Evolutionary conservation across 2,329 filamentous ascomycete species (phyloP).

Genomic region (Epicoccum nigrum): DNA sequence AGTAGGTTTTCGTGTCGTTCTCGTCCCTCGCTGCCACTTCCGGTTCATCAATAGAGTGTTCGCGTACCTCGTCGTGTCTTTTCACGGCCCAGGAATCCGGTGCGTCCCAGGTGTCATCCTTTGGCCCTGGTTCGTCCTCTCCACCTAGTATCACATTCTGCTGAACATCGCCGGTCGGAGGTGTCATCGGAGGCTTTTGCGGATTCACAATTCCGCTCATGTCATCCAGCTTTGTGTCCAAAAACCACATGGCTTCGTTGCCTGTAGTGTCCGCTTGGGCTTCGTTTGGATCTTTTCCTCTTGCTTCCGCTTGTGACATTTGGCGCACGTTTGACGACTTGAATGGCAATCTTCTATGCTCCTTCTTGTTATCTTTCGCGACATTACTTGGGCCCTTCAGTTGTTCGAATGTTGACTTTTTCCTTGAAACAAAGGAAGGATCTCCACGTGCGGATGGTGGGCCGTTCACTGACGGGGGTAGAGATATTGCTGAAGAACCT

Average conservation of each 20-base stretch:
- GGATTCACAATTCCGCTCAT: conserved; percentile 87
- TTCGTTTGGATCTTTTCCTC: conserved; percentile 54
- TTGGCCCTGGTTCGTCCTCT: conserved; percentile 37
- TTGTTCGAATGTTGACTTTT: conserved; percentile 29
- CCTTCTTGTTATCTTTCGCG: conserved; percentile 34
- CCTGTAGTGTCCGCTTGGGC: conserved; percentile 51
- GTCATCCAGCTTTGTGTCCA: conserved; percentile 86
- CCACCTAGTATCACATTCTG: conserved; percentile 49
- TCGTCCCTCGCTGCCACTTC: conserved; percentile 72
- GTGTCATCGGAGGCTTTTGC: conserved; percentile 69
- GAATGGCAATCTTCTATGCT: conserved; percentile 59
- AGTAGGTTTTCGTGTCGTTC: conserved; percentile 79
- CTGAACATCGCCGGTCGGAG: conserved; percentile 60
- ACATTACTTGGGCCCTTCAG: conserved; percentile 28
- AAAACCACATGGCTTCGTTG: conserved; percentile 69
- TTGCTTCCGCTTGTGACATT: conserved; percentile 29
- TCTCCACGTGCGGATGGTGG: conserved; percentile 38
- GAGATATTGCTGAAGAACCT: conserved; percentile 47
- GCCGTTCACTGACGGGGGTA: conserved; percentile 45
- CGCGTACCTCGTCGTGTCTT: conserved; percentile 64
- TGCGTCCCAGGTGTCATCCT: conserved; percentile 73
- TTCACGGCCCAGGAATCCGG: conserved; percentile 97
- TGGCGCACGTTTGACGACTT: conserved; percentile 46
- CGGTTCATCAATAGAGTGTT: conserved; percentile 70
- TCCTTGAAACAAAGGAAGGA: conserved; percentile 33